Conservation (phyloP, 768 basidiomycete genomes). For the Auricularia sp. region DNA sequence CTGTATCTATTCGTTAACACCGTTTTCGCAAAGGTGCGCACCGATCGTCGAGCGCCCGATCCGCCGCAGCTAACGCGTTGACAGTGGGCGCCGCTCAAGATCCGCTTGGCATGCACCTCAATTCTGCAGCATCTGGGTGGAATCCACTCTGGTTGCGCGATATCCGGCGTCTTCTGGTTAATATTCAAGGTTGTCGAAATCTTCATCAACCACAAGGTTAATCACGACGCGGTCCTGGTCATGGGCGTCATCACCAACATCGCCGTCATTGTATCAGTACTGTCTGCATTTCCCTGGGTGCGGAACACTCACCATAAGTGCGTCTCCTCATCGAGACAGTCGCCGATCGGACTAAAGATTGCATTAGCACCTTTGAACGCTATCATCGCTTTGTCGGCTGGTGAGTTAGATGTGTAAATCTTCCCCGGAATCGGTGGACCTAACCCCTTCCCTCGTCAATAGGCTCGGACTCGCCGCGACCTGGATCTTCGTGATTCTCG, state of each 20-base stretch:
- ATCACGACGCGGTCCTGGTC: conserved; percentile 26
- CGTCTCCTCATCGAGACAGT: conserved; percentile 9
- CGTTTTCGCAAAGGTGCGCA: conserved; percentile 27
- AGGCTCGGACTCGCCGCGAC: conserved; percentile 21
- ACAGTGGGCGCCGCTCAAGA: conserved; percentile 33
- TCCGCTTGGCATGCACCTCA: conserved; percentile 29
- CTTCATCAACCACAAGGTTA: conserved; percentile 25
- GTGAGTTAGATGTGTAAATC: conserved; percentile 13
- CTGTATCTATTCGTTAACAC: conserved; percentile 27
- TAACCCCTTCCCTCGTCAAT: conserved; percentile 4
- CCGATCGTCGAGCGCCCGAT: neutral
- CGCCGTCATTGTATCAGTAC: conserved; percentile 26
- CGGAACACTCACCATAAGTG: conserved; percentile 34
- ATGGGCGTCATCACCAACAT: conserved; percentile 31
- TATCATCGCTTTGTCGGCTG: conserved; percentile 36
- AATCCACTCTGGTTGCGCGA: conserved; percentile 34
- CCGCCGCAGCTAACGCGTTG: neutral
- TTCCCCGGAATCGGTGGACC: conserved; percentile 7
- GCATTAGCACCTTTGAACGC: conserved; percentile 29
- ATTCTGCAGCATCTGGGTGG: conserved; percentile 31
- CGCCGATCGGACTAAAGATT: neutral
- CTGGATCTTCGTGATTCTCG: conserved; percentile 34
- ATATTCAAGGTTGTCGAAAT: conserved; percentile 26
- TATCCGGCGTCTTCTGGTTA: conserved; percentile 29
- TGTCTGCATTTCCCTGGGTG: conserved; percentile 33